phyloP scores from a whole-genome alignment of 169 alveolate genomes.

The Fabrea salina region DNA sequence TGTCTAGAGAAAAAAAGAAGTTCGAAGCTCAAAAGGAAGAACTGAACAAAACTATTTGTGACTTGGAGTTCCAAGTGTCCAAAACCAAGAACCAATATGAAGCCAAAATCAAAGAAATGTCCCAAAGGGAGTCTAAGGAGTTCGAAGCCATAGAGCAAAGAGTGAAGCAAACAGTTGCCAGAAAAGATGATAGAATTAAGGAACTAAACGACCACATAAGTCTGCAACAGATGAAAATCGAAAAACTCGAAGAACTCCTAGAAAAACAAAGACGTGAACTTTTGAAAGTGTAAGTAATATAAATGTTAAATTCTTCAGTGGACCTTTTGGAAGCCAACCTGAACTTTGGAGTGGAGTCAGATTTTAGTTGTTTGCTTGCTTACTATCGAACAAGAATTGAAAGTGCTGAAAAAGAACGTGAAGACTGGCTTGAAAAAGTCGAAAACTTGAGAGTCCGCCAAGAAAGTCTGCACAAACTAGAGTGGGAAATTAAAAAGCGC shows the following conservation, averaged over 20 bases:
- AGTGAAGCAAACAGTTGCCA: background rate
- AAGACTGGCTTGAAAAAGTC: slow-evolving; percentile 15
- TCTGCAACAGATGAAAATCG: background rate
- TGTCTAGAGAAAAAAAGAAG: background rate
- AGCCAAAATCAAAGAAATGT: slow-evolving; percentile 1
- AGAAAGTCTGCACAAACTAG: slow-evolving; percentile 6
- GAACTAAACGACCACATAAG: slow-evolving; percentile 13
- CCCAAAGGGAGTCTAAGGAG: slow-evolving; percentile 18
- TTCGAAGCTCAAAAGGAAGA: slow-evolving; percentile 15
- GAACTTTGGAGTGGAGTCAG: too few relatives aligned
- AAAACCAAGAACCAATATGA: background rate
- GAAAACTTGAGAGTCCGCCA: background rate
- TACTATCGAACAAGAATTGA: slow-evolving; percentile 3
- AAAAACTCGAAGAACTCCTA: slow-evolving; percentile 28
- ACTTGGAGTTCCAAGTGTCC: background rate
- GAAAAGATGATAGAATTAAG: slow-evolving; percentile 24
- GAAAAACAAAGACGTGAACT: slow-evolving; percentile 20
- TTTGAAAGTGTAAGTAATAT: background rate
- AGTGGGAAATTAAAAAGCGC: slow-evolving; percentile 22
- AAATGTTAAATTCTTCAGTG: too few relatives aligned
- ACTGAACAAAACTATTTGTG: background rate
- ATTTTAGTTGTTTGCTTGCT: too few relatives aligned
- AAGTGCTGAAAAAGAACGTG: background rate
- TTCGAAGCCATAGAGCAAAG: slow-evolving; percentile 24
- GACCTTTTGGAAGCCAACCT: too few relatives aligned